phyloP scores from a whole-genome alignment of 2,329 filamentous ascomycete species.

The Alternaria triticina region DNA sequence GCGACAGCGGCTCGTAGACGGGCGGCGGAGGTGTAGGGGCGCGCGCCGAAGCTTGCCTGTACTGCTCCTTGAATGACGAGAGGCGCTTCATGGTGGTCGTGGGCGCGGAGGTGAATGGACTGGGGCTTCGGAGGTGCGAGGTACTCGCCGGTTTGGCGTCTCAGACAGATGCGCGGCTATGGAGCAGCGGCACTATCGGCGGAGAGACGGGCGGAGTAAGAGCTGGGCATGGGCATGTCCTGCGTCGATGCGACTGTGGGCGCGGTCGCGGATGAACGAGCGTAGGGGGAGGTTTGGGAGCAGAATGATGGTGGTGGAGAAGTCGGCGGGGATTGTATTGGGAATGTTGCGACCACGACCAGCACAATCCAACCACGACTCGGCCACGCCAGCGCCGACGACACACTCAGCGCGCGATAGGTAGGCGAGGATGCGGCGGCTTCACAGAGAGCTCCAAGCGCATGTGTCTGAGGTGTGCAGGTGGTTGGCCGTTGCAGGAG shows the following conservation, averaged over 20 bases:
- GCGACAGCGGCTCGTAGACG: conserved; percentile 46
- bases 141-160: conserved; percentile 30
- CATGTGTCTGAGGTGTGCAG: neutral
- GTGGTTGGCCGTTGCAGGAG: conserved; percentile 7
- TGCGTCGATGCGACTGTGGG: conserved; percentile 19
- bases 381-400: conserved; percentile 5
- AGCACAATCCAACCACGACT: conserved; percentile 8
- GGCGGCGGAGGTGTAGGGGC: conserved; percentile 41
- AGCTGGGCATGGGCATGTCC: conserved; percentile 41
- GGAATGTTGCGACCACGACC: conserved; percentile 13
- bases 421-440: neutral
- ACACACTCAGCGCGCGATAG: neutral
- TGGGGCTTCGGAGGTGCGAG: conserved; percentile 30
- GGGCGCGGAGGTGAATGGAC: conserved; percentile 20
- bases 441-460: neutral
- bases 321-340: conserved; percentile 25
- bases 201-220: conserved; percentile 25
- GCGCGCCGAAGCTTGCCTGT: conserved; percentile 39
- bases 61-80: conserved; percentile 44
- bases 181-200: conserved; percentile 25
- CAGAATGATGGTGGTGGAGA: conserved; percentile 15
- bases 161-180: conserved; percentile 33
- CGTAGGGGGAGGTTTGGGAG: conserved; percentile 21
- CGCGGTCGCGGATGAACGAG: conserved; percentile 27
- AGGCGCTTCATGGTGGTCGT: conserved; percentile 36